Percentiles rank a stretch among this genome's conserved stretches.
These are phyloP conservation scores for Fragilaria crotonensis DNA, from an alignment of 108 stramenopile genomes.

Conservation along the genomic window DNA sequence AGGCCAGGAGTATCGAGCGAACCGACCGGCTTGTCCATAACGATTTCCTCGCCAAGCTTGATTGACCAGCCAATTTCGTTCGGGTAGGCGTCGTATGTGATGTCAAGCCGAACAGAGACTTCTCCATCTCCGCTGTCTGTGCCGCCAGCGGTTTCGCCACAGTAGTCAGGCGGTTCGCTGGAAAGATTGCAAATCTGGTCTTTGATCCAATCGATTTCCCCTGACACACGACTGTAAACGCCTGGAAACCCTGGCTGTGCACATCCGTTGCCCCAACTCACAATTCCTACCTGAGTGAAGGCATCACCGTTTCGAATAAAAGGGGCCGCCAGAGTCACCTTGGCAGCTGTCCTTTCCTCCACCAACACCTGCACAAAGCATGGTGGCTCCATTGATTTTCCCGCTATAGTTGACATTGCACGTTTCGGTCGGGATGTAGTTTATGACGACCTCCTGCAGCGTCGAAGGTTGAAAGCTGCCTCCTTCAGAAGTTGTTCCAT, in stretches of 20 bases:
- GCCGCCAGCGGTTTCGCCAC: background rate
- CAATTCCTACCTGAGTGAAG: slow-evolving; percentile 21
- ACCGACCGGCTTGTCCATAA: too few species aligned
- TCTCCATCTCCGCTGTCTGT: background rate
- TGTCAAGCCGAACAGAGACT: slow-evolving; percentile 9
- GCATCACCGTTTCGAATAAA: background rate
- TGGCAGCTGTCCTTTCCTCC: slow-evolving; percentile 18
- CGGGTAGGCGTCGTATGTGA: slow-evolving; percentile 16
- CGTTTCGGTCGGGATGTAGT: background rate
- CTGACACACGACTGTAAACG: slow-evolving; percentile 20
- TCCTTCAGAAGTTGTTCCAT: slow-evolving; percentile 9
- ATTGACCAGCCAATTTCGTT: slow-evolving; percentile 15
- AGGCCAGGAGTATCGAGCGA: too few species aligned
- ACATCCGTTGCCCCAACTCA: slow-evolving; percentile 27
- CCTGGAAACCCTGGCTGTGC: slow-evolving; percentile 14
- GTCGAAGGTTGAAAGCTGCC: slow-evolving; percentile 6
- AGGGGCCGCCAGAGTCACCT: slow-evolving; percentile 31
- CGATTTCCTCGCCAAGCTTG: too few species aligned
- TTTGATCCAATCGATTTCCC: slow-evolving; percentile 17
- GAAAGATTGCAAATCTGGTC: slow-evolving; percentile 21
- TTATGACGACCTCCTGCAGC: slow-evolving; percentile 13
- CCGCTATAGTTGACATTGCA: slow-evolving; percentile 8
- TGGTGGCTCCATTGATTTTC: background rate
- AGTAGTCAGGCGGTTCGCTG: slow-evolving; percentile 5
- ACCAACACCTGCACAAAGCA: slow-evolving; percentile 9